These are phyloP conservation scores for Eucalyptus marginata DNA, from an alignment of 345 rosid species.

Conservation along the genomic window DNA sequence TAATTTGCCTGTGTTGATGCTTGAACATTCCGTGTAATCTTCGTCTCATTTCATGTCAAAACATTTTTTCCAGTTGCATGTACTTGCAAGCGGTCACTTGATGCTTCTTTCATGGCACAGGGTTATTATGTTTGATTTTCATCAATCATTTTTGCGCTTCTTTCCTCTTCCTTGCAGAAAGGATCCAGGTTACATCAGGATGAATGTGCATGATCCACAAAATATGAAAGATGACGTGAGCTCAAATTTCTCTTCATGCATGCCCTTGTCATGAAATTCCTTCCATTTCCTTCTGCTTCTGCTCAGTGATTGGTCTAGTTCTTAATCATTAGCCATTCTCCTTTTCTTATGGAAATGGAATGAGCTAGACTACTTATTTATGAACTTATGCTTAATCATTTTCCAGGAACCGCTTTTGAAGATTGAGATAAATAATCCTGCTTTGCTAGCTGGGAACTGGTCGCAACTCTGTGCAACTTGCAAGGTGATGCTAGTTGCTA, in stretches of 20 bases:
- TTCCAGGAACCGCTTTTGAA: slow-evolving; percentile 81
- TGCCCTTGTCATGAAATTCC: background rate
- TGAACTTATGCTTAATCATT: background rate
- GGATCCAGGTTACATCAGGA: slow-evolving; percentile 90
- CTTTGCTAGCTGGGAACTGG: slow-evolving; percentile 95
- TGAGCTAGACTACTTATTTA: background rate
- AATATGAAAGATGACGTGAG: slow-evolving; percentile 90
- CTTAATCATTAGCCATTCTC: background rate
- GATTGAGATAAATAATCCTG: slow-evolving; percentile 86
- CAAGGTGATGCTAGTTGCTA: slow-evolving; percentile 47
- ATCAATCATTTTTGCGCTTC: background rate
- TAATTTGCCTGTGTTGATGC: background rate
- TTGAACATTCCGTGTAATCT: background rate
- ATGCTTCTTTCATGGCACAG: background rate
- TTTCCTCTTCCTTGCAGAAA: slow-evolving; percentile 41
- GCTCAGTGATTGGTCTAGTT: background rate
- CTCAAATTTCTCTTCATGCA: background rate
- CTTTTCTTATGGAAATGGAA: background rate
- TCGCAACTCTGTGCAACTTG: slow-evolving; percentile 96
- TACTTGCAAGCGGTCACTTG: background rate
- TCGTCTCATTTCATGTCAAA: background rate
- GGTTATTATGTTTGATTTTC: background rate
- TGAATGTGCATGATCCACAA: slow-evolving; percentile 69
- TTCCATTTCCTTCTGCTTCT: background rate
- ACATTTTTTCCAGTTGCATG: background rate